Evolutionary conservation across 768 basidiomycete genomes (phyloP), one percentile per base, ranked within the genome.

Genomic region (Russula sp.): DNA sequence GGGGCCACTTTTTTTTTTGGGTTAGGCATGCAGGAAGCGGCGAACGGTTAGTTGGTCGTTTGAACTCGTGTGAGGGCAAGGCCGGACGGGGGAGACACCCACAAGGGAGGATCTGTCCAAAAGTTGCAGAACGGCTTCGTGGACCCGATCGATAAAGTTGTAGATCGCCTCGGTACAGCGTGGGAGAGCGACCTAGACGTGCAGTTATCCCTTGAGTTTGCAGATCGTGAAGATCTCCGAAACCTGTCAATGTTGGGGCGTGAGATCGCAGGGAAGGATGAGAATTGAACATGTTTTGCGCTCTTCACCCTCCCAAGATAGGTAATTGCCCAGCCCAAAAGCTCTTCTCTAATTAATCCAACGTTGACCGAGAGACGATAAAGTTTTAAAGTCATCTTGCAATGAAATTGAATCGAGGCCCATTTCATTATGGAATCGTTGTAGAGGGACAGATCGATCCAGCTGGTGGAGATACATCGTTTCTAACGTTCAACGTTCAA

Each of bases 171-270:
- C 70, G 62, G 35, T 70, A 71, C 1, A 70, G 67, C n/a, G 66
- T 70, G 16, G 69, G 71, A 48, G 46, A 48, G 46, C 48, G 41
- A 71, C 58, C 25, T 29, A 29, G 25, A 29, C 25, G 25, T 29
- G 57, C 51, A 74, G 7, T 48, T 50, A 73, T 7, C 65, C 63
- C 11, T 62, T 64, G 2, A 43, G 60, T 48, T 65, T 67, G 66
- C 69, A 70, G 60, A 74, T 70, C 18, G 59, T 64, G 36, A 67
- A 66, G 29, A 74, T 67, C 61, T 71, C 68, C 18, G 72, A 66
- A 7, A 71, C 66, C 56, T 70, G 38, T 53, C 51, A 43, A 56
- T 0, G 18, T 18, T 35, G 32, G 43, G n/a, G 43, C 46, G 34
- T 5, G 32, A 59, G 55, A 25, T 60, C 55, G 55, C 32, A 49